A percentile compares a stretch with the other conserved stretches of the same genome.
phyloP scores from a whole-genome alignment of 495 filamentous ascomycete genomes.

The Articulospora tetracladia region DNA sequence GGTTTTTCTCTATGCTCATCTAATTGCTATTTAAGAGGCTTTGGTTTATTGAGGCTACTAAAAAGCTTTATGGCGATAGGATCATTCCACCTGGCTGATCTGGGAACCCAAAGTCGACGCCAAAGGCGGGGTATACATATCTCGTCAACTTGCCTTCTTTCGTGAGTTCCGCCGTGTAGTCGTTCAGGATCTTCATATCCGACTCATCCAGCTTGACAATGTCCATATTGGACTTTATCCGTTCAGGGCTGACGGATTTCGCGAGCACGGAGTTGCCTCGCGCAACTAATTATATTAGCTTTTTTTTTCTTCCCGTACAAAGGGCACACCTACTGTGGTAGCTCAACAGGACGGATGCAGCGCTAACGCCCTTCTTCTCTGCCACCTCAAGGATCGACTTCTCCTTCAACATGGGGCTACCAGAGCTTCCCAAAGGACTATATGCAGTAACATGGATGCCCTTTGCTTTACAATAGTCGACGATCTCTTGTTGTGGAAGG shows the following conservation, averaged over 20 bases:
- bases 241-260: constrained; percentile 71
- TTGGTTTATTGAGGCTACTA: not conserved
- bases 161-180: constrained; percentile 41
- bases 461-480: constrained; percentile 68
- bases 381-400: constrained; percentile 67
- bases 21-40: not conserved
- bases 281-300: constrained; percentile 42
- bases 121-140: constrained; percentile 78
- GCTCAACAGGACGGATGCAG: constrained; percentile 64
- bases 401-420: constrained; percentile 65
- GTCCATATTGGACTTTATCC: constrained; percentile 67
- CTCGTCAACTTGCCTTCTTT: constrained; percentile 59
- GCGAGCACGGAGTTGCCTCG: constrained; percentile 71
- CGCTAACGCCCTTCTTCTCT: constrained; percentile 60
- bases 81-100: constrained; percentile 34
- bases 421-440: constrained; percentile 73
- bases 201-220: constrained; percentile 62
- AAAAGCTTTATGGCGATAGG: not conserved
- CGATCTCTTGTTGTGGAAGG: constrained; percentile 83
- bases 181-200: constrained; percentile 57
- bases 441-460: constrained; percentile 77
- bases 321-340: constrained; percentile 55
- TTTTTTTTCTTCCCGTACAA: not conserved
- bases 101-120: constrained; percentile 72
- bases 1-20: not conserved